Conservation (phyloP, 192 early-diverging fungal species). For the Coemansia pectinata region DNA sequence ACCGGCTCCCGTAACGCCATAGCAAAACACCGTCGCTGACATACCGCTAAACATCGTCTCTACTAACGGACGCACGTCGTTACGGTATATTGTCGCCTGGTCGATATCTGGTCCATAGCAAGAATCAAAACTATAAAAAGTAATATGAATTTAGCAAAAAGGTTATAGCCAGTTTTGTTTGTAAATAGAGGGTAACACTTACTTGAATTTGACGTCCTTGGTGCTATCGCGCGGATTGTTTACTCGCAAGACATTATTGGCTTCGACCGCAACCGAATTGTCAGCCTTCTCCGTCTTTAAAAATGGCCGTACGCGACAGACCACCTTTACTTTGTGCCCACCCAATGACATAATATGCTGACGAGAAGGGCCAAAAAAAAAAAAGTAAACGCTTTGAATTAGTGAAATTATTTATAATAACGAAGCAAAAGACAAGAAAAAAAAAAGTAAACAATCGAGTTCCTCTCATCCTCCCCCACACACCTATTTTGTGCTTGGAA, state of each 20-base stretch:
- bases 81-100: slow-evolving; percentile 56
- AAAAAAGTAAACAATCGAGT: slow-evolving; percentile 25
- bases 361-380: neutral
- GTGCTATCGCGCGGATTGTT: slow-evolving; percentile 58
- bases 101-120: slow-evolving; percentile 51
- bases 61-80: slow-evolving; percentile 60
- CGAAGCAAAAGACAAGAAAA: slow-evolving; percentile 7
- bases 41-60: slow-evolving; percentile 60
- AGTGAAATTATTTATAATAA: slow-evolving; percentile 4
- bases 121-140: slow-evolving; percentile 49
- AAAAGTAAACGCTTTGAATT: neutral
- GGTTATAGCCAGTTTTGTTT: too few relatives aligned
- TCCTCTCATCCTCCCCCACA: neutral
- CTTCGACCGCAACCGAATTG: slow-evolving; percentile 43
- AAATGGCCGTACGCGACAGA: slow-evolving; percentile 65
- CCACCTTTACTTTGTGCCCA: slow-evolving; percentile 59
- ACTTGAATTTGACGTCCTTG: slow-evolving; percentile 54
- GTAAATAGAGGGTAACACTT: too few relatives aligned
- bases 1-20: slow-evolving; percentile 67
- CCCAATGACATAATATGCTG: slow-evolving; percentile 11
- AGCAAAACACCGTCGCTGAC: slow-evolving; percentile 69
- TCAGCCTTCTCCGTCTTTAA: slow-evolving; percentile 57
- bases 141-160: too few relatives aligned
- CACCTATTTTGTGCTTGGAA: neutral
- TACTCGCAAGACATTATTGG: slow-evolving; percentile 49